Evolutionary conservation across 306 rosid species (phyloP), one percentile per base, ranked within the genome.

Genomic region (Trichosanthes truncata): DNA sequence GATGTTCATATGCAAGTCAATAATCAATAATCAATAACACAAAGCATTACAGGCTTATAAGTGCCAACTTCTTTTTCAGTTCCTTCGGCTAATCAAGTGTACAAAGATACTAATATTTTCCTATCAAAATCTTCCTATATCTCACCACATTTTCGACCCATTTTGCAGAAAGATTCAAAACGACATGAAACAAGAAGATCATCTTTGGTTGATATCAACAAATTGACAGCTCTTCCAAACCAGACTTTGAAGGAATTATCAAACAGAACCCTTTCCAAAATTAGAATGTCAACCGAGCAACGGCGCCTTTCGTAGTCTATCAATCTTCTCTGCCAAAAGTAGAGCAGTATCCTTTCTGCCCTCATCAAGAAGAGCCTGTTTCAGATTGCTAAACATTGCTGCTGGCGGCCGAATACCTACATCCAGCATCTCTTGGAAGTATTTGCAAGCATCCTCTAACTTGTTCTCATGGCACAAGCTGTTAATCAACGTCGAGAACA

Each of bases 401-500:
- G 90, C 86, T 12, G 94, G 89, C 36, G 98, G 98, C 63, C 96
- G 82, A 86, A 92, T 89, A 4, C 98, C 98, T 55, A 85, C 67
- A 43, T 90, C 93, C 69, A 92, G 49, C 98, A 90, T 94, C 82
- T 92, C 89, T 56, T 89, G 85, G 80, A 94, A 94, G 91, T 87
- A 87, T 52, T 74, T 88, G 84, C 94, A 87, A n/a, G 96, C 96
- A 29, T 85, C 93, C 76, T 89, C 94, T 33, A 94, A 83, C 89
- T 85, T 90, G 71, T 78, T 81, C 79, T 87, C 91, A 46, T 73
- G 84, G 83, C 96, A 88, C 83, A 92, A 87, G 62, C 89, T 73
- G 74, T 69, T 82, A 23, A 94, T 81, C 61, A 94, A 76, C 6
- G 90, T 88, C n/a, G 91, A 88, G 80, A 94, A 94, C 97, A 92